Conservation (phyloP, 2,329 filamentous ascomycete genomes). For the Curvularia verruculosa region DNA sequence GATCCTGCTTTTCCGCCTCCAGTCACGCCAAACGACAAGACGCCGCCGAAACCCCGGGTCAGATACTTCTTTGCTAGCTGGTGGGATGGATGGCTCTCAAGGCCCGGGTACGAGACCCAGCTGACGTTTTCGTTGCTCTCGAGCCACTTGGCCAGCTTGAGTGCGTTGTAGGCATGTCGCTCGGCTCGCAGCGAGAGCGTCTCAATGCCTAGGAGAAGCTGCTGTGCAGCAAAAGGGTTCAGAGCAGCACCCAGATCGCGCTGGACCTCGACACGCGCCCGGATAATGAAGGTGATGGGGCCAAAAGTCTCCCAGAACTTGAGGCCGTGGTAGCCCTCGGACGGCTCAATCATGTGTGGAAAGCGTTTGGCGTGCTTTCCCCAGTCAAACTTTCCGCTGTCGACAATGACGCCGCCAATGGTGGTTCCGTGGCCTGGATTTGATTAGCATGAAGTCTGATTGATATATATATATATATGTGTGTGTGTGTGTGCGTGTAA, state of each 20-base stretch:
- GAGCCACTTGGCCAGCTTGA: conserved; percentile 80
- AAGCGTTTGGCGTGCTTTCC: conserved; percentile 81
- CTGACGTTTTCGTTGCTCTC: conserved; percentile 81
- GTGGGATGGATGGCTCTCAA: conserved; percentile 82
- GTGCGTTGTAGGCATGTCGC: conserved; percentile 82
- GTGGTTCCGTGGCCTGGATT: conserved; percentile 77
- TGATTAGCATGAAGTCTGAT: not conserved
- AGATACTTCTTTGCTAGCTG: conserved; percentile 85
- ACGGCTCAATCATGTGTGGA: conserved; percentile 89
- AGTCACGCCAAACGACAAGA: conserved; percentile 92
- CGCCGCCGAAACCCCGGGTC: conserved; percentile 81
- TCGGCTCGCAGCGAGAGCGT: conserved; percentile 87
- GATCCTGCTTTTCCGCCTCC: conserved; percentile 82
- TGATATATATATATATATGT: no score
- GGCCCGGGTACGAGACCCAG: conserved; percentile 94
- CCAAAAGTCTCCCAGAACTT: conserved; percentile 96
- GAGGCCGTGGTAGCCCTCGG: conserved; percentile 87
- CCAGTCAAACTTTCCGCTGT: conserved; percentile 94
- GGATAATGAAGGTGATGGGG: conserved; percentile 78
- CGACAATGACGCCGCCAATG: conserved; percentile 83
- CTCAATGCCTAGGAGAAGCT: conserved; percentile 86
- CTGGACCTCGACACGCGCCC: conserved; percentile 85
- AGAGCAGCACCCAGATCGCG: conserved; percentile 83
- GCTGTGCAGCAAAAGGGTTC: conserved; percentile 91
- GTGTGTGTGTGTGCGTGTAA: no score